These are phyloP conservation scores for Ensete ventricosum DNA, from an alignment of 176 grass and related monocot species.

Conservation along the genomic window DNA sequence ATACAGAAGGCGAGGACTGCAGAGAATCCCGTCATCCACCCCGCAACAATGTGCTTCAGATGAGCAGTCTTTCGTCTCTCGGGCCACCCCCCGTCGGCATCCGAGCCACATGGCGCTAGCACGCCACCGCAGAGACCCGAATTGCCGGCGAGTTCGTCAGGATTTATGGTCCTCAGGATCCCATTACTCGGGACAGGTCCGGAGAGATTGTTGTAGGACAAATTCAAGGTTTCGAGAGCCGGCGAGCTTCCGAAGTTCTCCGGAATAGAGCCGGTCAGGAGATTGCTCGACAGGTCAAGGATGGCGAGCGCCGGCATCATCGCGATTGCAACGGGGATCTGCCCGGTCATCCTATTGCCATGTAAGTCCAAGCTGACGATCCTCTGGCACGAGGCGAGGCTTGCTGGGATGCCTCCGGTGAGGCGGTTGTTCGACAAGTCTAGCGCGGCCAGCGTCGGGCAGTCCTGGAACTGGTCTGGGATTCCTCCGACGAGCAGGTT, in stretches of 20 bases:
- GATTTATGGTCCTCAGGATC: slow-evolving; percentile 69
- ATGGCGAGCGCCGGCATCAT: slow-evolving; percentile 84
- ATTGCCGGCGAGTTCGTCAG: slow-evolving; percentile 71
- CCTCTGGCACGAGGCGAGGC: slow-evolving; percentile 65
- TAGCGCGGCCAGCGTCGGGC: slow-evolving; percentile 59
- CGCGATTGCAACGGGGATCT: slow-evolving; percentile 61
- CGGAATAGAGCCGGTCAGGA: slow-evolving; percentile 60
- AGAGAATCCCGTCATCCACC: slow-evolving; percentile 50
- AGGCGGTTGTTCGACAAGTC: slow-evolving; percentile 80
- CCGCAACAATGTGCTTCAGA: slow-evolving; percentile 33
- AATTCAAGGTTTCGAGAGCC: slow-evolving; percentile 78
- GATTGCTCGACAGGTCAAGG: slow-evolving; percentile 71
- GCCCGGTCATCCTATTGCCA: slow-evolving; percentile 45
- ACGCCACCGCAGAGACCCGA: slow-evolving; percentile 67
- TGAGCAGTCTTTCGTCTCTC: slow-evolving; percentile 28
- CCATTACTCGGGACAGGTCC: slow-evolving; percentile 67
- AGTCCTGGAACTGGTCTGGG: slow-evolving; percentile 88
- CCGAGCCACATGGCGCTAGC: slow-evolving; percentile 45
- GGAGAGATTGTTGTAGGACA: slow-evolving; percentile 75
- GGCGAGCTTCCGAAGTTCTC: slow-evolving; percentile 90
- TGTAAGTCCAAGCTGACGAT: slow-evolving; percentile 69
- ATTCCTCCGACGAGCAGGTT: slow-evolving; percentile 67
- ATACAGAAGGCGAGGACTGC: slow-evolving; percentile 26
- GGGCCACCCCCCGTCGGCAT: slow-evolving; percentile 7
- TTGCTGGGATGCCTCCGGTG: slow-evolving; percentile 42